A percentile compares a stretch with the other conserved stretches of the same genome.
These are phyloP conservation scores for Anisodus acutangulus DNA, from an alignment of 257 asterid genomes.

Conservation along the genomic window DNA sequence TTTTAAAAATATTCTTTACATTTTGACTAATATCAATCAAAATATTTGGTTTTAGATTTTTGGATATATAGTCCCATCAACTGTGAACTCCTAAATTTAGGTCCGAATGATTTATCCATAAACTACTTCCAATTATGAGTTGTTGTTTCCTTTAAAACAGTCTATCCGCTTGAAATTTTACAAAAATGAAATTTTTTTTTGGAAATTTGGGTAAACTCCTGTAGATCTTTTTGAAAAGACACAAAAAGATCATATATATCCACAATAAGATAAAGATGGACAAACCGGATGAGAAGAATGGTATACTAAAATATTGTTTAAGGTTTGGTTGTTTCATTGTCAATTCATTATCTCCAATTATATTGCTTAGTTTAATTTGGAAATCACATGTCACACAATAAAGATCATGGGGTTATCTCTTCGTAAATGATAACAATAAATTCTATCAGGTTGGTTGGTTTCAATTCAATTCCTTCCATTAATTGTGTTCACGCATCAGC, in stretches of 20 bases:
- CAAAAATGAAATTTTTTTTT: too few relatives aligned
- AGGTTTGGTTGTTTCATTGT: background rate
- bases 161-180: background rate
- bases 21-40: conserved; percentile 4
- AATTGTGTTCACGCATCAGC: background rate
- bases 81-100: background rate
- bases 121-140: background rate
- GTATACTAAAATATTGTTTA: background rate
- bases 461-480: conserved; percentile 9
- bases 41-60: background rate
- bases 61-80: background rate
- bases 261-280: background rate
- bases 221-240: background rate
- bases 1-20: background rate
- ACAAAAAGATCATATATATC: background rate
- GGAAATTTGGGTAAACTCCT: background rate
- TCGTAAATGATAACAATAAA: background rate
- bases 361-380: conserved; percentile 7
- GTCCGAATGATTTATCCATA: background rate
- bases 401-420: conserved; percentile 2
- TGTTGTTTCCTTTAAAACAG: background rate
- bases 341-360: background rate
- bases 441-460: conserved; percentile 24
- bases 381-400: conserved; percentile 9
- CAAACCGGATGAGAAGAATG: background rate